Evolutionary conservation across 352 stramenopile species (phyloP), one percentile per base, ranked within the genome.

Genomic region (Stephanocyclus meneghinianus): DNA sequence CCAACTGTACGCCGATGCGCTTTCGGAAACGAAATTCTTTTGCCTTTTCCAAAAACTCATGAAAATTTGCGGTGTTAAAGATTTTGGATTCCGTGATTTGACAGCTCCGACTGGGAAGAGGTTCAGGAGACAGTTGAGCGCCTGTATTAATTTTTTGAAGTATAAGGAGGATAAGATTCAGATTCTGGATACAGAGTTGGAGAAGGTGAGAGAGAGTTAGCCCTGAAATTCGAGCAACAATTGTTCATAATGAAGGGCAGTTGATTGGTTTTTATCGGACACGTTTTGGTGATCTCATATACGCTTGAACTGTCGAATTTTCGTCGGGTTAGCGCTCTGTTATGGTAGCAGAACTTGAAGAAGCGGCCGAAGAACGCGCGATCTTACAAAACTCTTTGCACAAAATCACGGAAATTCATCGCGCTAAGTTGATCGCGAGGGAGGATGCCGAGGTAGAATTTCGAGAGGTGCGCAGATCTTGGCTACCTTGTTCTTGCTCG

Each of bases 121-220:
- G 70, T 91, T 99, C 51, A 90, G 94, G 11, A 85, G 92, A 0
- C 95, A 98, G 76, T 89, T 99, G 40, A 98, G 95, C 71, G 97
- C 95, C 26, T 92, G 98, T 50, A 98, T 99, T 76, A 99, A 99
- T 90, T 98, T 99, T 85, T 90, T 95, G 64, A 98, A 97, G 80
- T 98, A 98, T 82, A 90, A 95, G 16, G 95, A 98, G 68, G 96
- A 98, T 74, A 94, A 98, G 29, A 80, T 79, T 1, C 81, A 95
- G 13, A 97, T 98, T 72, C 84, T 80, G 4, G 88, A 96, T 15
- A 84, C 97, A 44, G 95, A 87, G 37, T 45, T 74, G 7, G 84
- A 90, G 51, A 80, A 87, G 59, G 82, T 88, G 68, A 84, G 74
- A 71, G 7, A 26, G 10, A 47, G 48, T 74, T 29, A 26, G 21